Evolutionary conservation across 495 filamentous ascomycete species (phyloP), one percentile per base, ranked within the genome.

Genomic region (Daldinia bambusicola): DNA sequence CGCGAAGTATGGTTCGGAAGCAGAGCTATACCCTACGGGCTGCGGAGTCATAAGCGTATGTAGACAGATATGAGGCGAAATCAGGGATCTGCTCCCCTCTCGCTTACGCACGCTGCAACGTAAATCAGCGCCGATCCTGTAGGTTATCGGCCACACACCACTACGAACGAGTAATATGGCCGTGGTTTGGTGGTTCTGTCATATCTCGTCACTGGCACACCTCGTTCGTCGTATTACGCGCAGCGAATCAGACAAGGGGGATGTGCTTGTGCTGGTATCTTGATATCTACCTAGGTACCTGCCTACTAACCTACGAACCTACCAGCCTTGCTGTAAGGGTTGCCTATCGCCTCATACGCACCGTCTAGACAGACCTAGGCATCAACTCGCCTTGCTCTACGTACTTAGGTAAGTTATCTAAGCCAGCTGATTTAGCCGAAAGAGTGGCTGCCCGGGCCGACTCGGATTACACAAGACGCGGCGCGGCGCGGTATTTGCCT

Each of bases 71-170:
- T 53, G 50, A 53, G 50, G 50, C 14, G 50, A 50, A 61, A 51
- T 36, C 60, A 53, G 38, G 38, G 43, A 58, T 60, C 31, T 61
- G 32, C 58, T 22, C 32, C 32, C 40, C 55, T 60, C 53, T 67
- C 61, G 64, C 69, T 72, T 68, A 72, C 69, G 64, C 64, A 68
- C 12, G 55, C 64, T 60, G 63, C 63, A 59, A 67, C 63, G 48
- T 38, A 63, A 52, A 64, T 52, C 69, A 68, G 6, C 48, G 69
- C 37, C 50, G 60, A 72, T 67, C 59, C 48, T 50, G 38, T 51
- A 59, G 59, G 50, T 40, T 45, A 22, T 51, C 45, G 0, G 41
- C 48, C 45, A 51, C 63, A 36, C 34, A n/a, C 31, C 13, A 18
- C 18, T 16, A 53, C 13, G 6, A 10, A 18, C 9, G 40, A 55